Evolutionary conservation across 306 rosid species (phyloP).

Genomic region (Urtica urens): DNA sequence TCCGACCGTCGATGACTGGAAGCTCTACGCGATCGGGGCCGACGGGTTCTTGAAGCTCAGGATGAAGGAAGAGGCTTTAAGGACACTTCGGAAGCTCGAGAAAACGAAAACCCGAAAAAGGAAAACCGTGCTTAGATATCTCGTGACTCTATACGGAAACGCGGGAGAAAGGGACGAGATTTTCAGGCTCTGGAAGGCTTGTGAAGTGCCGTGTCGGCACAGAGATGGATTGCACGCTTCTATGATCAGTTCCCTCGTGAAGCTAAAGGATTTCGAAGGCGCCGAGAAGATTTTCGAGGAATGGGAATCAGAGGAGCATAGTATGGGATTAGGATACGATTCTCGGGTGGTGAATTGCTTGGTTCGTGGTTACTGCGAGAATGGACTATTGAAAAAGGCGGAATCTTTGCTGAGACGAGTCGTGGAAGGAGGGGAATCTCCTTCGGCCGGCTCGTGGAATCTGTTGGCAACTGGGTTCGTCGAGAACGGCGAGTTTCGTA

Average conservation of each 20-base stretch:
- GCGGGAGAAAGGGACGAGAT: slow-evolving; percentile 19
- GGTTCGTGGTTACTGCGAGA: slow-evolving; percentile 24
- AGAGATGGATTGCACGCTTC: slow-evolving; percentile 14
- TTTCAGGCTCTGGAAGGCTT: slow-evolving; percentile 25
- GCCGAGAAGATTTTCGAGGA: slow-evolving; percentile 27
- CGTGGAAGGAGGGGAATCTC: slow-evolving; percentile 13
- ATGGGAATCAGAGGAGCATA: slow-evolving; percentile 31
- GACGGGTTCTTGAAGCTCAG: slow-evolving; percentile 24
- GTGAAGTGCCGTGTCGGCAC: slow-evolving; percentile 7
- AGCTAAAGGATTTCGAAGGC: slow-evolving; percentile 30
- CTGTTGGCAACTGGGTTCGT: slow-evolving; percentile 22
- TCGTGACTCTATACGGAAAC: slow-evolving; percentile 19
- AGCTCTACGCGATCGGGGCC: slow-evolving; percentile 23
- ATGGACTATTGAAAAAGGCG: slow-evolving; percentile 24
- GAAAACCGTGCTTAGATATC: slow-evolving; percentile 12
- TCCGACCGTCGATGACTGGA: slow-evolving; percentile 16
- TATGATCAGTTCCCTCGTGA: slow-evolving; percentile 24
- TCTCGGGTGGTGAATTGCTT: slow-evolving; percentile 29
- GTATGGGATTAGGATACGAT: slow-evolving; percentile 18
- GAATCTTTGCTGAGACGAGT: slow-evolving; percentile 18
- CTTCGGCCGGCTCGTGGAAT: slow-evolving; percentile 24
- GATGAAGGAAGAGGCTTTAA: slow-evolving; percentile 14
- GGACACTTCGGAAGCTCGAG: slow-evolving; percentile 24
- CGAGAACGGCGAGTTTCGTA: slow-evolving; percentile 13
- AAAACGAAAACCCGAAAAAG: neutral